These are phyloP conservation scores for Tolypocladium tundrense DNA, from an alignment of 2,329 filamentous ascomycete genomes.

Conservation along the genomic window DNA sequence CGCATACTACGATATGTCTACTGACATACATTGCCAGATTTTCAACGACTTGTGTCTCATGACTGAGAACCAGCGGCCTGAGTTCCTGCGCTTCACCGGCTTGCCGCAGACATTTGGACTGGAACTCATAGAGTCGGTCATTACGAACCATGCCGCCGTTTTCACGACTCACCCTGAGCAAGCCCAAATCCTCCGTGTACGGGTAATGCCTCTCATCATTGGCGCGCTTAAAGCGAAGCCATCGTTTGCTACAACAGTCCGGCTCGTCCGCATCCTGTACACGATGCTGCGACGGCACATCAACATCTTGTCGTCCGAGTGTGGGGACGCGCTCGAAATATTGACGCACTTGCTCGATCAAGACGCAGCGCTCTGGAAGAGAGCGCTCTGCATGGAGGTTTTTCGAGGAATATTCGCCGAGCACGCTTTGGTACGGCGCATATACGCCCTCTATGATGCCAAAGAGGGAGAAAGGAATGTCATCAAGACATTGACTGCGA, in stretches of 20 bases:
- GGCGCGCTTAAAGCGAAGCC: constrained; percentile 67
- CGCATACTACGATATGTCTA: not conserved
- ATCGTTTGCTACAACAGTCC: constrained; percentile 72
- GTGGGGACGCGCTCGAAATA: constrained; percentile 70
- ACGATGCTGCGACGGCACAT: constrained; percentile 73
- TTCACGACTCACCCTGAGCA: constrained; percentile 74
- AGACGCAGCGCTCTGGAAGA: constrained; percentile 75
- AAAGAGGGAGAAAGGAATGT: constrained; percentile 63
- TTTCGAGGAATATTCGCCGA: constrained; percentile 81
- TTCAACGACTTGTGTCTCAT: constrained; percentile 86
- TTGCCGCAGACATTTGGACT: constrained; percentile 76
- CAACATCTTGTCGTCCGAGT: constrained; percentile 63
- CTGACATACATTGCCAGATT: constrained; percentile 36
- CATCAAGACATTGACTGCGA: constrained; percentile 71
- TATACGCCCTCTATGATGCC: constrained; percentile 73
- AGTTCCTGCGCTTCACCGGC: constrained; percentile 69
- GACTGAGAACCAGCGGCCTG: constrained; percentile 72
- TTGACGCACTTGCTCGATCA: constrained; percentile 82
- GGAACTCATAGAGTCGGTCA: constrained; percentile 82
- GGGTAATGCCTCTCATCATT: constrained; percentile 76
- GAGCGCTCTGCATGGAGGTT: constrained; percentile 83
- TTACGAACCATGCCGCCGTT: constrained; percentile 74
- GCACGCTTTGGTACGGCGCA: constrained; percentile 63
- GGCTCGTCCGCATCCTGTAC: constrained; percentile 73
- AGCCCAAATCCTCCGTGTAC: constrained; percentile 62